phyloP scores from a whole-genome alignment of 1,284 basidiomycete species.

The Moesziomyces parantarcticus region DNA sequence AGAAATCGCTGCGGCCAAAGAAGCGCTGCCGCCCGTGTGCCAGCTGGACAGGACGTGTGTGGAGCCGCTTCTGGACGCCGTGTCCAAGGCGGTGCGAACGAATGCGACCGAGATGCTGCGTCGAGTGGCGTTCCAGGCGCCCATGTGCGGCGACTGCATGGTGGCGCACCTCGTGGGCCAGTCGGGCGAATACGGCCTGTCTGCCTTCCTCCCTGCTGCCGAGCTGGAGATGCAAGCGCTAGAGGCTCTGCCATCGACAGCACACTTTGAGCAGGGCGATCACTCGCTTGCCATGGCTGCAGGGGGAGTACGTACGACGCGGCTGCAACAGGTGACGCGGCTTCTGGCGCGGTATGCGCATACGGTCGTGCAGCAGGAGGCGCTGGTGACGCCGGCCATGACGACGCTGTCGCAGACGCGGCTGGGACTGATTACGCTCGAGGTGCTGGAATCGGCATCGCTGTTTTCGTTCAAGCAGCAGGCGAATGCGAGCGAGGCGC shows the following conservation, averaged over 20 bases:
- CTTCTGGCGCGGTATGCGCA: constrained; percentile 23
- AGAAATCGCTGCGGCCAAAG: background rate
- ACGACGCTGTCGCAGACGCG: constrained; percentile 8
- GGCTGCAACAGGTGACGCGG: constrained; percentile 4
- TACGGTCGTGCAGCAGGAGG: constrained; percentile 13
- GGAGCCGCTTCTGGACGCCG: background rate
- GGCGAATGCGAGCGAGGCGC: background rate
- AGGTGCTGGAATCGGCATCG: constrained; percentile 12
- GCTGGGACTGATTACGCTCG: constrained; percentile 5
- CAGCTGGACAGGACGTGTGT: constrained; percentile 11
- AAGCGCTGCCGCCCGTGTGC: background rate
- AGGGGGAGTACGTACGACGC: background rate
- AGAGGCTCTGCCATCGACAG: constrained; percentile 3
- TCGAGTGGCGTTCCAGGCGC: constrained; percentile 1
- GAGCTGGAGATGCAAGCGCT: constrained; percentile 3
- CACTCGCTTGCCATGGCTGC: constrained; percentile 2
- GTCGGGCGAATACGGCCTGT: constrained; percentile 17
- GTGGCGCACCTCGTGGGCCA: constrained; percentile 11
- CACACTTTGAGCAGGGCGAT: constrained; percentile 4
- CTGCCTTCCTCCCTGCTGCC: constrained; percentile 16
- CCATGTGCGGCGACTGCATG: constrained; percentile 23
- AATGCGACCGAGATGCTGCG: constrained; percentile 5
- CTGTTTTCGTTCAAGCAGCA: constrained; percentile 22
- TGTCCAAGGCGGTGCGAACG: background rate
- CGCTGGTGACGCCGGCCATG: constrained; percentile 3